Base-by-base conservation (phyloP, 2,329 filamentous ascomycete genomes). In the Fusarium sp. region DNA sequence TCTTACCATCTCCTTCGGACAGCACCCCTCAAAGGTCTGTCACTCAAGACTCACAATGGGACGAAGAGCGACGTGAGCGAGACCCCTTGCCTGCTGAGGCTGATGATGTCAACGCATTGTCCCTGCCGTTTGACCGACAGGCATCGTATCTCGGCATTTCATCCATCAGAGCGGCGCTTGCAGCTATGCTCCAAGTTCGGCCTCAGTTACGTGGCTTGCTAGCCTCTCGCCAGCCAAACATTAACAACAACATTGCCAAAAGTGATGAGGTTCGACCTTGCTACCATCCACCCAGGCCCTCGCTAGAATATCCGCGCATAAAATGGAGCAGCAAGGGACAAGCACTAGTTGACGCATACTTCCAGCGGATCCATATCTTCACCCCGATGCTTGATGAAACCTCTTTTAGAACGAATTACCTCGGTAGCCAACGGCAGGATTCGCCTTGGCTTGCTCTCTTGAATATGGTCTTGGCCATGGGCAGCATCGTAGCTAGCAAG, bases 61-160 rank as follows among this genome's bases (percentile, higher is more conserved):
- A 64, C 25, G 60, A 64, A 7, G 56, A 49, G 12, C 30, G 56
- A 61, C 60, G 54, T 6, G 54, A 49, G 32, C 23, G 54, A 21
- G 56, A 61, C 28, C 56, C 43, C 9, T 25, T 60, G 9, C 60
- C 60, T n/a, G 28, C 60, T 23, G 60, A 64, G 16, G 60, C 60
- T 42, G 60, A 64, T 42, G 60, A 64, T 43, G 60, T 64, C 30
- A 64, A 64, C 30, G 60, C 54, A 8, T n/a, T 64, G 18, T 64
- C 60, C 3, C 56, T 64, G 38, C 60, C 60, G 21, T 49, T 64
- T 6, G 60, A 64, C 28, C 30, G 56, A 19, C 60, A 64, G 30
- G 60, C 60, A 8, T 64, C 60, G 3, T 61, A 64, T 42, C 60
- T 64, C 6, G 60, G 60, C 28, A 61, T 49, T 16, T 64, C 60